phyloP scores from a whole-genome alignment of 768 basidiomycete species.

The Grammothele lineata region DNA sequence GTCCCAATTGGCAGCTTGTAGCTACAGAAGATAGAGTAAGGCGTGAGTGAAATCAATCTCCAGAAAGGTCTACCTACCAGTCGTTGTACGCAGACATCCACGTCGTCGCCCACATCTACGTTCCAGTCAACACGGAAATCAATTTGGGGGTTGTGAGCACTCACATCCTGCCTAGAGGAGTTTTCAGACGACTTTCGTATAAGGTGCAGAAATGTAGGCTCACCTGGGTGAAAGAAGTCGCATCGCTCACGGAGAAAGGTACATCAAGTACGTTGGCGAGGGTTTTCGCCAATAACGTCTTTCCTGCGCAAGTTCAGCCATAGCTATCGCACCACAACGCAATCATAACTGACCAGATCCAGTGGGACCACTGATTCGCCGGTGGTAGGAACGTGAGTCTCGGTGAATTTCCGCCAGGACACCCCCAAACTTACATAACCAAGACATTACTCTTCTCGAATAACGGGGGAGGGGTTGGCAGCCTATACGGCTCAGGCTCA shows the following conservation, averaged over 20 bases:
- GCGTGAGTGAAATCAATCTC: background rate
- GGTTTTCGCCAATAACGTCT: conserved; percentile 87
- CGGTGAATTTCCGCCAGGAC: background rate
- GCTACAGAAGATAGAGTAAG: conserved; percentile 23
- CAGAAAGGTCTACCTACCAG: conserved; percentile 42
- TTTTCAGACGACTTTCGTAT: too few species aligned
- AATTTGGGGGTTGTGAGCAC: too few species aligned
- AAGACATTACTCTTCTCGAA: conserved; percentile 98
- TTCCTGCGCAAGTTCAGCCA: conserved; percentile 44
- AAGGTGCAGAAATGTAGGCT: conserved; percentile 10
- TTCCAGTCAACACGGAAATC: background rate
- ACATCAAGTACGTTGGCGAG: conserved; percentile 90
- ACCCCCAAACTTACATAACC: conserved; percentile 58
- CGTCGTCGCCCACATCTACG: conserved; percentile 92
- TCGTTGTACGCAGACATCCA: conserved; percentile 86
- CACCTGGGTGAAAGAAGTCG: conserved; percentile 91
- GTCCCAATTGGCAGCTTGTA: conserved; percentile 91
- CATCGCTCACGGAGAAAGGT: conserved; percentile 91
- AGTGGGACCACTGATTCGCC: conserved; percentile 67
- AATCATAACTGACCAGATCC: conserved; percentile 58
- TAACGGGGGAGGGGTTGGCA: conserved; percentile 45
- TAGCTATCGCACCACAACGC: too few species aligned
- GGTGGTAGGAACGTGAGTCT: conserved; percentile 20
- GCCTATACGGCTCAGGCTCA: too few species aligned
- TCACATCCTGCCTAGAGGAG: conserved; percentile 74